A percentile compares a stretch with the other conserved stretches of the same genome.
These are phyloP conservation scores for Coemansia sp. DNA, from an alignment of 371 early-diverging fungal species.

Conservation along the genomic window DNA sequence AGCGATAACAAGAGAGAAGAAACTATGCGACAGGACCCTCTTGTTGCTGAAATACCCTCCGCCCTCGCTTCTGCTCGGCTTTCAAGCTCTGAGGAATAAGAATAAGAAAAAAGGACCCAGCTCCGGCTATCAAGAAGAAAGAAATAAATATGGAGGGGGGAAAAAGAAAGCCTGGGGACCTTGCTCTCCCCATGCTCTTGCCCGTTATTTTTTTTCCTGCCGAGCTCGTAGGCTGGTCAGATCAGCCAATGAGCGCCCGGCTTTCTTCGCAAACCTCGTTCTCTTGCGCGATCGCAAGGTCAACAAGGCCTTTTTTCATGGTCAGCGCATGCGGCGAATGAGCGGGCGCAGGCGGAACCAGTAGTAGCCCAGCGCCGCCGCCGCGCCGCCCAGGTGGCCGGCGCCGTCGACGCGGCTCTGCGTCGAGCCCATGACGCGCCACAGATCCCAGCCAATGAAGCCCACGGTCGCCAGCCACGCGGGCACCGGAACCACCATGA, in stretches of 20 bases:
- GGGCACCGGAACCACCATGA: slow-evolving; percentile 57
- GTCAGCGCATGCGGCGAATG: slow-evolving; percentile 44
- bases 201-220: too few relatives aligned
- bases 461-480: slow-evolving; percentile 55
- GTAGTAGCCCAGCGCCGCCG: slow-evolving; percentile 56
- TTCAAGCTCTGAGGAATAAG: slow-evolving; percentile 1
- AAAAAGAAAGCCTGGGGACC: too few relatives aligned
- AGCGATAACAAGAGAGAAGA: too few relatives aligned
- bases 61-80: background rate
- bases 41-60: background rate
- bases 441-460: slow-evolving; percentile 56
- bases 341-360: slow-evolving; percentile 47
- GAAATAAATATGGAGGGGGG: background rate
- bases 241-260: slow-evolving; percentile 13
- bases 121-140: background rate
- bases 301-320: background rate
- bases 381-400: slow-evolving; percentile 61
- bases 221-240: too few relatives aligned
- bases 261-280: too few relatives aligned
- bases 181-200: too few relatives aligned
- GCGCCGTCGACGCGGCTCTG: slow-evolving; percentile 52
- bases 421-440: slow-evolving; percentile 29
- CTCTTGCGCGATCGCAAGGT: background rate
- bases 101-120: background rate
- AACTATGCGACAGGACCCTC: too few relatives aligned